A percentile compares a stretch with the other conserved stretches of the same genome.
These are phyloP conservation scores for Vigna trinervia DNA, from an alignment of 306 rosid genomes.

Conservation along the genomic window DNA sequence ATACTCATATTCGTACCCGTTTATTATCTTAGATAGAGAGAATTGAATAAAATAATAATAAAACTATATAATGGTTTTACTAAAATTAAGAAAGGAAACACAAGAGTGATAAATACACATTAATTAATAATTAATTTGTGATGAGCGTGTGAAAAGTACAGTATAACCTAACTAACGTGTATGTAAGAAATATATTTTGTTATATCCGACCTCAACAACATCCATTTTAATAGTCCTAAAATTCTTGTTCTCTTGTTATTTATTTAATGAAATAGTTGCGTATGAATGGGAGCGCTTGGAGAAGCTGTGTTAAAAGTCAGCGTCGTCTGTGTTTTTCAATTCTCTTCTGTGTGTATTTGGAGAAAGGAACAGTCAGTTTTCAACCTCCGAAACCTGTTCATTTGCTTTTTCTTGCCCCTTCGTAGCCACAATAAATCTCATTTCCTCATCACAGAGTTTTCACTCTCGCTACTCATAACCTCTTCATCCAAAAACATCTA, in stretches of 20 bases:
- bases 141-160: not conserved
- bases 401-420: constrained; percentile 38
- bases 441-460: constrained; percentile 17
- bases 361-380: constrained; percentile 37
- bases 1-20: too few species aligned
- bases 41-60: too few species aligned
- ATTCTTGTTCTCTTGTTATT: not conserved
- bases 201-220: not conserved
- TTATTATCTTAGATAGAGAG: too few species aligned
- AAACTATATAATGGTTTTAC: too few species aligned
- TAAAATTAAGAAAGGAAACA: too few species aligned
- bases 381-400: constrained; percentile 42
- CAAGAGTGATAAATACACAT: not conserved
- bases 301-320: constrained; percentile 78
- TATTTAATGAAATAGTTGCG: constrained; percentile 44
- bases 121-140: not conserved
- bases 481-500: constrained; percentile 21
- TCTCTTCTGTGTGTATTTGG: constrained; percentile 41
- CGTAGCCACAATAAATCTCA: constrained; percentile 34
- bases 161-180: not conserved
- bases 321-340: constrained; percentile 57
- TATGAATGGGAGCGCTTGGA: constrained; percentile 59
- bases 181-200: not conserved
- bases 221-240: not conserved
- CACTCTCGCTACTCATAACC: constrained; percentile 10